Percentiles rank a stretch among this genome's conserved stretches.
Evolutionary conservation across 345 rosid species (phyloP).

Genomic region (Lagerstroemia speciosa): DNA sequence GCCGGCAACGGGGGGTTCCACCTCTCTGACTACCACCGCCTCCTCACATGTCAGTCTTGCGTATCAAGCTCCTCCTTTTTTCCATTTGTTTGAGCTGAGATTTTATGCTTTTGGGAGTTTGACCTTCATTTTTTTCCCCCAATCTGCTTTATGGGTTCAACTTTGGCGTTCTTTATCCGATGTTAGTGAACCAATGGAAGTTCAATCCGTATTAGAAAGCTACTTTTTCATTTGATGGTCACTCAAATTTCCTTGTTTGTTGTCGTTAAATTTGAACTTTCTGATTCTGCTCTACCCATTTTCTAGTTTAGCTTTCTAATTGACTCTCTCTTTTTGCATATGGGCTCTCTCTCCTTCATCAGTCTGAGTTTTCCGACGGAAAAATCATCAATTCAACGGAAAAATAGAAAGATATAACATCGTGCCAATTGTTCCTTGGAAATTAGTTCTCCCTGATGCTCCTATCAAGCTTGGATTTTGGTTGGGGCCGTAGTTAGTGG

Average conservation of each 20-base stretch:
- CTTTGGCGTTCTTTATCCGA: neutral
- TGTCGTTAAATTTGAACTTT: neutral
- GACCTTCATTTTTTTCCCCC: neutral
- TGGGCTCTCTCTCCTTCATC: too few species aligned
- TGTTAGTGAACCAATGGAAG: neutral
- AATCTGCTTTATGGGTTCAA: neutral
- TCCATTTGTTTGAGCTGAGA: slow-evolving; percentile 10
- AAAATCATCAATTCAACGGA: too few species aligned
- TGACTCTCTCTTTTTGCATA: too few species aligned
- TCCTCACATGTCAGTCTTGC: slow-evolving; percentile 44
- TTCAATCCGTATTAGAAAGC: neutral
- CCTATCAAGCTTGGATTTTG: too few species aligned
- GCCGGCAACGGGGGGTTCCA: slow-evolving; percentile 21
- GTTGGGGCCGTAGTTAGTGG: too few species aligned
- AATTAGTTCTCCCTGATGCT: too few species aligned
- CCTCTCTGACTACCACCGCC: neutral
- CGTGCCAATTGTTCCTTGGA: too few species aligned
- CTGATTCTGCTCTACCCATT: too few species aligned
- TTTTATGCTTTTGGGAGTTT: slow-evolving; percentile 1
- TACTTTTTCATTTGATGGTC: neutral
- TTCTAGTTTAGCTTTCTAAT: too few species aligned
- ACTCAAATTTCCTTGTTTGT: neutral
- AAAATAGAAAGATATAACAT: too few species aligned
- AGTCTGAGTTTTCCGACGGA: too few species aligned
- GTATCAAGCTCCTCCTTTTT: neutral